Conservation (phyloP, 140 eudicot genomes). For the Anethum foeniculum region DNA sequence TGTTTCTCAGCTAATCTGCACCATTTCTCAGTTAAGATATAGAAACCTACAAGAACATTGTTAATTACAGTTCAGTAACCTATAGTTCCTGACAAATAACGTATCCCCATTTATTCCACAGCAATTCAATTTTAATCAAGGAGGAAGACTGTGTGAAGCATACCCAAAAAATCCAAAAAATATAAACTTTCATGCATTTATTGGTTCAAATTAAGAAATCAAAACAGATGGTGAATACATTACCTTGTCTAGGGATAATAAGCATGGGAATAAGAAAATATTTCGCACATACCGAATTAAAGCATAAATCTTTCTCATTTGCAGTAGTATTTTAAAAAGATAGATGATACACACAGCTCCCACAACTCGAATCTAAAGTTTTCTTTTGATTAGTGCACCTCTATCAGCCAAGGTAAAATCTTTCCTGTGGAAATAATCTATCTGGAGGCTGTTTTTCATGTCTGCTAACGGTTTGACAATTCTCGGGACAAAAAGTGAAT, state of each 20-base stretch:
- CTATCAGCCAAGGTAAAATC: neutral
- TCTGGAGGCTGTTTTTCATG: too few relatives aligned
- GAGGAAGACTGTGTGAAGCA: neutral
- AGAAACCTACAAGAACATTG: too few relatives aligned
- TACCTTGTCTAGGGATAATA: too few relatives aligned
- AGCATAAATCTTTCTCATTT: neutral
- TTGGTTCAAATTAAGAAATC: neutral
- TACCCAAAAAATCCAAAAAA: neutral
- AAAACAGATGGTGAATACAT: neutral
- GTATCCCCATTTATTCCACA: neutral
- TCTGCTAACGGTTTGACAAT: too few relatives aligned
- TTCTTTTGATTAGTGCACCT: neutral
- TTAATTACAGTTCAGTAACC: too few relatives aligned
- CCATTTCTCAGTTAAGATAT: too few relatives aligned
- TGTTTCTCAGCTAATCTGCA: too few relatives aligned
- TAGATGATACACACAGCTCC: neutral
- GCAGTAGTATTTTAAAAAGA: neutral
- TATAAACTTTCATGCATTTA: neutral
- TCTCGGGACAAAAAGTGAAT: too few relatives aligned
- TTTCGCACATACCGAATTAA: neutral
- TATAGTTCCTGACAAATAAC: neutral
- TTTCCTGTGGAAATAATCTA: neutral
- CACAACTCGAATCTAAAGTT: neutral
- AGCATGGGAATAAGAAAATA: neutral
- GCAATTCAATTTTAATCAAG: neutral